Percentiles rank a stretch among this genome's conserved stretches.
phyloP scores from a whole-genome alignment of 768 basidiomycete species.

The Hemileccinum rubropunctum region DNA sequence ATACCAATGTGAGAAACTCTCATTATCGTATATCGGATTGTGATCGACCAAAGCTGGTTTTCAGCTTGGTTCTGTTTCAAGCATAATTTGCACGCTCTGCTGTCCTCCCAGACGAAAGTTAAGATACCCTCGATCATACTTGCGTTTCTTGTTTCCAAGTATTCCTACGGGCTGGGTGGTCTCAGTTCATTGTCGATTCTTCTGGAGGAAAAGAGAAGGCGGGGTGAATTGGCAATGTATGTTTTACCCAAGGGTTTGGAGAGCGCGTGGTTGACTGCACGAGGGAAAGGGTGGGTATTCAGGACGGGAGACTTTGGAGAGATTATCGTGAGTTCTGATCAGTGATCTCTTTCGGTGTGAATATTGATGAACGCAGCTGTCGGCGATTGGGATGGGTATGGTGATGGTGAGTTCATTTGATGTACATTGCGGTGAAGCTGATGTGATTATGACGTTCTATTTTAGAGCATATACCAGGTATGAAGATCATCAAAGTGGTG shows the following conservation, averaged over 20 bases:
- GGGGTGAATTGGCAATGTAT: slow-evolving; percentile 91
- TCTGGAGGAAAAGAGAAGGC: slow-evolving; percentile 83
- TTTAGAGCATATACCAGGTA: slow-evolving; percentile 76
- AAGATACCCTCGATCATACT: slow-evolving; percentile 47
- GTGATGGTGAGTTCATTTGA: slow-evolving; percentile 60
- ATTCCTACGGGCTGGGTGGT: slow-evolving; percentile 73
- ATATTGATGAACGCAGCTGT: slow-evolving; percentile 38
- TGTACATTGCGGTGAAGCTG: slow-evolving; percentile 2
- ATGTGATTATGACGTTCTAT: slow-evolving; percentile 2
- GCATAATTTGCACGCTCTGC: slow-evolving; percentile 50
- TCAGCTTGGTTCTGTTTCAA: slow-evolving; percentile 67
- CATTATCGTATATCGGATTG: background rate
- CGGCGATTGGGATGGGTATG: slow-evolving; percentile 85
- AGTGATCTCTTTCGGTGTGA: background rate
- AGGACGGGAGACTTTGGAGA: slow-evolving; percentile 69
- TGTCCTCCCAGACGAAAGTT: slow-evolving; percentile 37
- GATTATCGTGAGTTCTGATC: slow-evolving; percentile 46
- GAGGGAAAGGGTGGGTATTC: slow-evolving; percentile 74
- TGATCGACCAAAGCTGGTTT: background rate
- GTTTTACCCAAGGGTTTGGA: slow-evolving; percentile 87
- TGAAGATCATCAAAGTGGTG: background rate
- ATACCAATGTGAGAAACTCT: slow-evolving; percentile 64
- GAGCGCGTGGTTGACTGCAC: slow-evolving; percentile 80
- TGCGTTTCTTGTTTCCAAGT: slow-evolving; percentile 61
- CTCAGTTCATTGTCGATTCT: slow-evolving; percentile 75